Evolutionary conservation across 352 stramenopile species (phyloP), one percentile per base, ranked within the genome.

Genomic region (Phytophthora kernoviae): DNA sequence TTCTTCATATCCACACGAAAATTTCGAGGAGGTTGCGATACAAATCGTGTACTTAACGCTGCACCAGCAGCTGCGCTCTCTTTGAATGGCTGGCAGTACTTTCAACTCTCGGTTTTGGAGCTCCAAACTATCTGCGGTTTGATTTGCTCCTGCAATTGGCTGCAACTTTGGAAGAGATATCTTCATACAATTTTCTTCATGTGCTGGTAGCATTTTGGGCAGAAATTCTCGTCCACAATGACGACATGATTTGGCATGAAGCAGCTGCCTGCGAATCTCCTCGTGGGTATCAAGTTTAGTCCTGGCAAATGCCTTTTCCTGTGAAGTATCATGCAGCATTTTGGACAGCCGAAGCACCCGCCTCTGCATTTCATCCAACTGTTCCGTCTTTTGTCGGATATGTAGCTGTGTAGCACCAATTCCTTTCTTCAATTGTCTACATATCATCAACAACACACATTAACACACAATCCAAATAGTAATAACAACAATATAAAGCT

Each of bases 21-120:
- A 39, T 88, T 87, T 1, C 79, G 70, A 11, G 83, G 81, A n/a
- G 83, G 77, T 41, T 93, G 81, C 0, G 81, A 85, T 1, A 87
- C 52, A 58, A 93, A 91, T 1, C 43, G 63, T 1, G 73, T 67
- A 11, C 57, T 47, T 5, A 54, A 14, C 0, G 21, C 24, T 2
- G 26, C 18, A 5, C 54, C 30, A 3, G 26, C 5, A 4, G 20
- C 34, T 50, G 44, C 33, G 39, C 15, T 26, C 22, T 40, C 32
- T 47, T 22, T 41, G 22, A 48, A 54, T 18, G 5, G 27, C 24
- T 36, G 30, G 39, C 27, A 69, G 15, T 10, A 10, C 41, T 11
- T 20, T 58, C 10, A 36, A 34, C 15, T 55, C 12, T 5, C 17
- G 22, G 32, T 24, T 60, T 5, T 42, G 42, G 34, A 42, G 10